Base-by-base conservation (phyloP, 2,329 filamentous ascomycete species). In the Alternaria angustiovoidea region DNA sequence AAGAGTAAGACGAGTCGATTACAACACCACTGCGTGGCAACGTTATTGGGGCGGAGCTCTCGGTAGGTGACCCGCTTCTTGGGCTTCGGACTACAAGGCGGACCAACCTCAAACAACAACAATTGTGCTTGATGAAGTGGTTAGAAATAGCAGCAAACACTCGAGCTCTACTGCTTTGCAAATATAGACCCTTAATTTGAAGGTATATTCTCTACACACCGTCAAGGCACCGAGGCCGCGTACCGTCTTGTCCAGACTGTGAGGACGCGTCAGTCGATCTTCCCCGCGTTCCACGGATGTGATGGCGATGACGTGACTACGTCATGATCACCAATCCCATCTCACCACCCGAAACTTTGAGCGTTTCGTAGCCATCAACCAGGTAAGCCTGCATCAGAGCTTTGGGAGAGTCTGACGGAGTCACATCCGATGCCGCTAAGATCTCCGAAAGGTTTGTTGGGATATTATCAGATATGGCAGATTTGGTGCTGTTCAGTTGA, bases 1-100 rank as follows among this genome's bases (percentile, higher is more conserved):
- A 61, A 63, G 53, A 48, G 61, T 59, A 59, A 56, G 55, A 59
- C 60, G 47, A 65, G 55, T 75, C 71, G 69, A 76, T 75, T 75
- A 76, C 70, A 71, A 60, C 70, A 73, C 70, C 62, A 71, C 63
- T 67, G 59, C 38, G 57, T 62, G 59, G 63, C 55, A 46, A 62
- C 46, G 32, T 24, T 62, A 51, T 59, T 62, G 53, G 59, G 56
- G 56, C 61, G 54, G 57, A 62, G 54, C 38, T n/a, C 30, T 57
- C 39, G 41, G 51, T 38, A 47, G 47, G 30, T 38, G 46, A 42
- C 43, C 51, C 54, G 54, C 51, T 58, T 54, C 12, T 44, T 38
- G 32, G 14, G 20, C 38, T 1, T 49, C 61, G 58, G 56, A 60
- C 56, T 51, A 60, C 36, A 51, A 48, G 24, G 49, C 59, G 44